Conservation (phyloP, 106 monocot genomes). For the Xerophyta viscosa region DNA sequence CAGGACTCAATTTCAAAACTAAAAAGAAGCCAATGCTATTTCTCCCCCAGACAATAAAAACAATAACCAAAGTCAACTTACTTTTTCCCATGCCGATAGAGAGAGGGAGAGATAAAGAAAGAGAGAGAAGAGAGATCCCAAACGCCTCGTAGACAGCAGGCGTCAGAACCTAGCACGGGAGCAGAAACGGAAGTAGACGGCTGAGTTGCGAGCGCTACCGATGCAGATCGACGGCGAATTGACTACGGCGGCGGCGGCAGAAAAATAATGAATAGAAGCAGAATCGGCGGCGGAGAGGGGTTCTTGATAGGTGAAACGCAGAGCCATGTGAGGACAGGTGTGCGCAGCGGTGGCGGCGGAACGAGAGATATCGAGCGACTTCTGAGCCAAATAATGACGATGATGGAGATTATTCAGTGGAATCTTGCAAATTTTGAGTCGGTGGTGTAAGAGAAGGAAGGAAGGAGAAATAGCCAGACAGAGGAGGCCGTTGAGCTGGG, state of each 20-base stretch:
- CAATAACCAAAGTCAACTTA: constrained; percentile 12
- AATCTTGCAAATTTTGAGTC: too few relatives aligned
- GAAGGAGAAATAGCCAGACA: too few relatives aligned
- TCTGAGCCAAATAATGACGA: too few relatives aligned
- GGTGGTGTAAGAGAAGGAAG: too few relatives aligned
- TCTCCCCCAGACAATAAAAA: too few relatives aligned
- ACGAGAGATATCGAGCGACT: too few relatives aligned
- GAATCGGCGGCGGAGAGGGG: constrained; percentile 9
- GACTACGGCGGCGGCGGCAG: not conserved
- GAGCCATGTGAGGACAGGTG: constrained; percentile 40
- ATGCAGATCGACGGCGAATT: not conserved
- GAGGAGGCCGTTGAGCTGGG: too few relatives aligned
- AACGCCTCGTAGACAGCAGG: not conserved
- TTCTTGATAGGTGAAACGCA: constrained; percentile 9
- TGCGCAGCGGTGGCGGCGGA: not conserved
- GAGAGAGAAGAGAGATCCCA: too few relatives aligned
- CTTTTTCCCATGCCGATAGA: constrained; percentile 55
- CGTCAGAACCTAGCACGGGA: constrained; percentile 7
- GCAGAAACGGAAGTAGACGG: constrained; percentile 16
- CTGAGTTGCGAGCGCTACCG: not conserved
- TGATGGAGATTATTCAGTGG: too few relatives aligned
- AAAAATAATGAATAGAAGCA: not conserved
- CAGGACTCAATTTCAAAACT: too few relatives aligned
- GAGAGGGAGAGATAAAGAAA: too few relatives aligned
- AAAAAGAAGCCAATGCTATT: too few relatives aligned